phyloP scores from a whole-genome alignment of 129 eudicot species.

The Pseudognaphalium luteoalbum region DNA sequence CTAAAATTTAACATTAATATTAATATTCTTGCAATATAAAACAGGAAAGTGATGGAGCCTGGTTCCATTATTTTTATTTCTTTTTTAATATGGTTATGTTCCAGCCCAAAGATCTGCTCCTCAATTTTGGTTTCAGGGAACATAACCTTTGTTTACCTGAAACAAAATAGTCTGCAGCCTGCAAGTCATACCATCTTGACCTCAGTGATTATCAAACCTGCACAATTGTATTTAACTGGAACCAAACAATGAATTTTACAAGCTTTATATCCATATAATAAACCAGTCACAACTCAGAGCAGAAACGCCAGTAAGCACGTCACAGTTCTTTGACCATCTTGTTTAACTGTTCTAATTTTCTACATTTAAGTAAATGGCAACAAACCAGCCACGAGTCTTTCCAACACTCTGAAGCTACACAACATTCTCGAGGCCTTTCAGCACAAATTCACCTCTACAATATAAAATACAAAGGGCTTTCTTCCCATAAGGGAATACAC shows the following conservation, averaged over 20 bases:
- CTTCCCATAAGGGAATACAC: conserved; percentile 9
- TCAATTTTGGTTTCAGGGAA: not conserved
- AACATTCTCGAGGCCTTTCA: conserved; percentile 28
- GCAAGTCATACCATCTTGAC: conserved; percentile 13
- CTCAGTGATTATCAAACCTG: not conserved
- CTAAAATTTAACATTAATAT: too few relatives aligned
- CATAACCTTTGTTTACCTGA: not conserved
- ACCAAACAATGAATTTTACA: conserved; percentile 32
- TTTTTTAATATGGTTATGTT: too few relatives aligned
- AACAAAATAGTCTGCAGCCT: not conserved
- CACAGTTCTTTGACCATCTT: conserved; percentile 17
- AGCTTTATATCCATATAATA: conserved; percentile 28
- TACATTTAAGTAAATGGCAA: conserved; percentile 26
- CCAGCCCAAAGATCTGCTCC: not conserved
- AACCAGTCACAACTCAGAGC: not conserved
- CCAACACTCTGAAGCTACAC: conserved; percentile 26
- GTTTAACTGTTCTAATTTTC: conserved; percentile 32
- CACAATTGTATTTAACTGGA: conserved; percentile 12
- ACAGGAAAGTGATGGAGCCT: too few relatives aligned
- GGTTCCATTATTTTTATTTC: too few relatives aligned
- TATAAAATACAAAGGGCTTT: conserved; percentile 35
- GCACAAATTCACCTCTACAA: conserved; percentile 9
- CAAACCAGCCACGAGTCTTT: conserved; percentile 15
- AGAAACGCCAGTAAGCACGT: conserved; percentile 17
- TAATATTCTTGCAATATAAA: too few relatives aligned